Base-by-base conservation (phyloP, 1,284 basidiomycete genomes). In the Caloboletus inedulis region DNA sequence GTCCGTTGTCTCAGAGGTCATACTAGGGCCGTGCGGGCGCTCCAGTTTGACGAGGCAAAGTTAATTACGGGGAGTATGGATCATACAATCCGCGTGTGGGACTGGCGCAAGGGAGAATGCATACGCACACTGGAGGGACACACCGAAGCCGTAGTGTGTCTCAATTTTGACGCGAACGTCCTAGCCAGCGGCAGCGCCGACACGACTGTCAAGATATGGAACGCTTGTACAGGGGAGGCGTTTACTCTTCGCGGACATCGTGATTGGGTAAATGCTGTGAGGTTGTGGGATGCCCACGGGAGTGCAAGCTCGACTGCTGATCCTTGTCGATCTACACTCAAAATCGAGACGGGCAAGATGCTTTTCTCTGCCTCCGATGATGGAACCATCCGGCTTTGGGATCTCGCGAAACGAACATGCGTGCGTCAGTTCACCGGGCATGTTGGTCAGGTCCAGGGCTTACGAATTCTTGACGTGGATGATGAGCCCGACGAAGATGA, bases 51-150 rank as follows among this genome's bases (percentile, higher is more conserved):
- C 71, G 89, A 94, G 59, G 87, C 84, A 59, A 95, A 98, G 71
- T 80, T 99, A 43, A 95, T 99, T 68, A 98, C 97, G 0, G 96
- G 90, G 2, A 91, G 89, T 57, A 97, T 98, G 94, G 97, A 99
- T 68, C 82, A 87, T 59, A 96, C 94, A 1, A 85, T 99, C 65
- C 90, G 92, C 59, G 91, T 99, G 13, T 95, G 97, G 96, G 91
- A 98, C 66, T 99, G 97, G 97, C 80, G 96, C 52, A 87, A 89
- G 29, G 97, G 97, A 30, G 85, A 87, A 61, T 95, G 95, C 64
- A 85, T 96, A 53, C 78, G 91, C 51, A 89, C 91, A 39, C 74
- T 96, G 58, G 81, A 90, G 48, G 95, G 95, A 2, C 96, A 99
- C 68, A 86, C 89, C 8, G 94, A 92, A 51, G 94, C 94, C 49